Base-by-base conservation (phyloP, 257 asterid species). In the Fraxinus americana region DNA sequence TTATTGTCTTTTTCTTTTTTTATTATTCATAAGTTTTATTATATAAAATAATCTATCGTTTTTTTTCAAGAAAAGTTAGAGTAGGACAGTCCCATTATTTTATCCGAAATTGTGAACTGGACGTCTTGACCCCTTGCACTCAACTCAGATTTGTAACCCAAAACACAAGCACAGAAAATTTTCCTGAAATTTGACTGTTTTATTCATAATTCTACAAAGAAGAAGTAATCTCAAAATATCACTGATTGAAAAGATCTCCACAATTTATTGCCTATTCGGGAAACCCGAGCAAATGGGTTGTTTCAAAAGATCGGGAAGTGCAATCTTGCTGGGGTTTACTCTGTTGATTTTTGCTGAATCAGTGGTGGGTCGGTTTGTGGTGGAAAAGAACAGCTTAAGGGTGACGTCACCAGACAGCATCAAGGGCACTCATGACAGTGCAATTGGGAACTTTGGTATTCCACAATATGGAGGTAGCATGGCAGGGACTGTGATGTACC, bases 401-500 rank as follows among this genome's bases (percentile, higher is more conserved):
- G 98, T 96, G 71, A 80, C 88, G 35, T 93, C 97, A 34, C 97
- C 98, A 2, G 97, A 92, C 7, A 83, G 81, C 77, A 87, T 93
- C 12, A 93, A 89, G 84, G 97, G 98, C 21, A 91, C 84, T 66
- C 88, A 88, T 41, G 96, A 93, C 72, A 91, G 92, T 76, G 97
- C 98, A 25, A 96, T 96, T 79, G 98, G 97, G 1, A 96, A 96
- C 84, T 96, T 96, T 66, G 98, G 99, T 77, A 90, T 96, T 41
- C 97, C 98, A 19, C 96, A 93, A 43, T 93, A 93, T 82, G 98
- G 98, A 29, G 99, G 99, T 17, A 92, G 95, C 79, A 83, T 96
- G 94, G 88, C 97, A 29, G 99, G 97, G 27, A 77, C 94, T 74
- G 97, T 92, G 65, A 77, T 89, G 35, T 92, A 79, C 34, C 97